These are phyloP conservation scores for Thalassiosira livingstoniorum DNA, from an alignment of 352 stramenopile species.

Conservation along the genomic window DNA sequence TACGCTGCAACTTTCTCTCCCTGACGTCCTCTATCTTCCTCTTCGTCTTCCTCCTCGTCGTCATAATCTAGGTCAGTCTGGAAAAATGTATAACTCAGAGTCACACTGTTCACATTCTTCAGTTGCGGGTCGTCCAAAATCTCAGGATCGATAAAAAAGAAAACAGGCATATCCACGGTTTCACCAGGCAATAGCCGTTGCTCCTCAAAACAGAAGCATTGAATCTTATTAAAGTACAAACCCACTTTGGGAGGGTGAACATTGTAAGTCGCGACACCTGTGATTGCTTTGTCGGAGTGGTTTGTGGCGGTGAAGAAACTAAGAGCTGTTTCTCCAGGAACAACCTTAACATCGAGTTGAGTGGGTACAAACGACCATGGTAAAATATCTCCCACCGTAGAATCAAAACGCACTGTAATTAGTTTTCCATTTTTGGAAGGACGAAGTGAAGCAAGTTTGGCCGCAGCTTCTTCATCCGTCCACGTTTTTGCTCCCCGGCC, in stretches of 20 bases:
- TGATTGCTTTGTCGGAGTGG: conserved; percentile 96
- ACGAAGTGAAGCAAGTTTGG: conserved; percentile 84
- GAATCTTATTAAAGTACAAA: conserved; percentile 99
- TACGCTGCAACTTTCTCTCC: background rate
- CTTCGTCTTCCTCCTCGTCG: conserved; percentile 87
- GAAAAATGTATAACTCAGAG: conserved; percentile 98
- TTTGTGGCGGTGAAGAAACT: conserved; percentile 99
- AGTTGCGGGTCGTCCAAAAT: conserved; percentile 97
- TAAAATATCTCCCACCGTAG: conserved; percentile 92
- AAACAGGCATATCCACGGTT: conserved; percentile 99
- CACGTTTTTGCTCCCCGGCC: conserved; percentile 73
- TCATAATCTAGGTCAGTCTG: conserved; percentile 95
- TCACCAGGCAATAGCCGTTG: conserved; percentile 96
- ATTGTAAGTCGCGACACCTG: conserved; percentile 99
- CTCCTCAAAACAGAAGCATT: conserved; percentile 99
- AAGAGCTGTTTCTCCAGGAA: conserved; percentile 98
- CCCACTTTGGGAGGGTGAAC: conserved; percentile 96
- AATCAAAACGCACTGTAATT: conserved; percentile 97
- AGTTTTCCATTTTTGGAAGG: conserved; percentile 91
- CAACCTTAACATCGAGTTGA: conserved; percentile 92
- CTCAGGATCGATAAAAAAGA: conserved; percentile 99
- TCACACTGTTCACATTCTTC: conserved; percentile 96
- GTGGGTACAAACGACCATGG: conserved; percentile 97
- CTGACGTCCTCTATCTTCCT: conserved; percentile 55
- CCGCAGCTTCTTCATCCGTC: conserved; percentile 83